Evolutionary conservation across 441 rosid genomes (phyloP).

Genomic region (Pelargonium myrrhifolium): DNA sequence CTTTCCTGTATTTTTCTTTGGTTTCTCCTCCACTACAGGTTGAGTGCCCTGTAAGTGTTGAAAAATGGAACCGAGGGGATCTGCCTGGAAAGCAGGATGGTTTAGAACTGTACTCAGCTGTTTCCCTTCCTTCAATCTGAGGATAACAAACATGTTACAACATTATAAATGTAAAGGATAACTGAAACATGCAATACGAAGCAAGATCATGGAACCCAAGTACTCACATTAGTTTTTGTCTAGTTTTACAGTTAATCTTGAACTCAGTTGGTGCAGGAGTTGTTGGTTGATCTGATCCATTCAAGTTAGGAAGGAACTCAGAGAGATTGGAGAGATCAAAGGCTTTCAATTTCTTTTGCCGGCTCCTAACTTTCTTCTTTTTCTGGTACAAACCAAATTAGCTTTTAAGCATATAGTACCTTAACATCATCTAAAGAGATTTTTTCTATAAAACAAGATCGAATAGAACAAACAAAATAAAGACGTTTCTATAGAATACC

Average conservation of each 20-base stretch:
- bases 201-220: neutral
- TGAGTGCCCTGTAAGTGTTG: slow-evolving; percentile 62
- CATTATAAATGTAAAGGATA: neutral
- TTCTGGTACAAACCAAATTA: slow-evolving; percentile 30
- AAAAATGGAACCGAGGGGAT: slow-evolving; percentile 64
- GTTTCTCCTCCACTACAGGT: slow-evolving; percentile 46
- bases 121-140: slow-evolving; percentile 60
- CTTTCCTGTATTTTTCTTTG: slow-evolving; percentile 44
- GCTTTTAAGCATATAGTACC: slow-evolving; percentile 3
- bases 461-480: neutral
- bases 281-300: slow-evolving; percentile 27
- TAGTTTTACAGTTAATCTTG: slow-evolving; percentile 66
- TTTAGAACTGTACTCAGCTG: slow-evolving; percentile 51
- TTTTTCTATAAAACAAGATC: neutral
- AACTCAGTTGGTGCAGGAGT: slow-evolving; percentile 26
- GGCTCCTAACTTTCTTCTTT: slow-evolving; percentile 34
- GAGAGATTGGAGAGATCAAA: slow-evolving; percentile 59
- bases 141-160: neutral
- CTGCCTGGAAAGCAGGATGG: slow-evolving; percentile 58
- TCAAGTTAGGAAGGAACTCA: slow-evolving; percentile 67
- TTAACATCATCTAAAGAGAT: neutral
- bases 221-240: slow-evolving; percentile 53
- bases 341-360: slow-evolving; percentile 62
- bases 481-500: too few species aligned
- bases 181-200: neutral